Conservation (phyloP, 2,329 filamentous ascomycete species). For the Aspergillus sp. region DNA sequence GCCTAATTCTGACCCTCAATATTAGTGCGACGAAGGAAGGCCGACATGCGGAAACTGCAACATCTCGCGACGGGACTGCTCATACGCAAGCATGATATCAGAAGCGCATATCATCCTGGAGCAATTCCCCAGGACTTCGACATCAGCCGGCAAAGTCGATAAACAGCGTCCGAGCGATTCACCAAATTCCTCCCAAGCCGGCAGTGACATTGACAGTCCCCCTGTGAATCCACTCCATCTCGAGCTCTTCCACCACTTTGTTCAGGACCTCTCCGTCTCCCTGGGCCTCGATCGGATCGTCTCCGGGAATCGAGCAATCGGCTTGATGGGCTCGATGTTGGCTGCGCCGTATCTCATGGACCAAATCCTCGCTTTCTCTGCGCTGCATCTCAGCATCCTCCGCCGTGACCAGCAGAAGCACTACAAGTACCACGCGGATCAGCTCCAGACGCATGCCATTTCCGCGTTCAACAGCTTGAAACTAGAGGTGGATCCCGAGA, state of each 20-base stretch:
- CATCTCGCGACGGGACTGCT: too few relatives aligned
- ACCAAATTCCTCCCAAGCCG: too few relatives aligned
- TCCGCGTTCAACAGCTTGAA: conserved; percentile 18
- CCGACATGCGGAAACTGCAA: too few relatives aligned
- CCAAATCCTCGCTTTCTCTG: conserved; percentile 52
- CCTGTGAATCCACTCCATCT: neutral
- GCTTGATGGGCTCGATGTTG: neutral
- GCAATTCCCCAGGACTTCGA: too few relatives aligned
- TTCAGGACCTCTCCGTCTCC: neutral
- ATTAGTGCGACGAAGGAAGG: too few relatives aligned
- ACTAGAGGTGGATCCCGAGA: conserved; percentile 7
- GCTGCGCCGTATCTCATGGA: conserved; percentile 52
- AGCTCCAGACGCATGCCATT: conserved; percentile 37
- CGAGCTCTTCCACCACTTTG: neutral
- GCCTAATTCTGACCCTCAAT: too few relatives aligned
- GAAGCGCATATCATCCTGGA: too few relatives aligned
- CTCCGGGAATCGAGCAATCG: neutral
- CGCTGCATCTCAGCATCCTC: conserved; percentile 47
- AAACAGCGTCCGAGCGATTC: too few relatives aligned
- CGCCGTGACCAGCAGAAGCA: conserved; percentile 42
- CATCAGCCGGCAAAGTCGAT: too few relatives aligned
- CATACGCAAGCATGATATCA: too few relatives aligned
- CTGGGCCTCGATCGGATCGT: neutral
- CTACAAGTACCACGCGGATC: conserved; percentile 36
- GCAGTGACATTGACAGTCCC: too few relatives aligned